Base-by-base conservation (phyloP, 345 rosid species). In the Syzygium grande region DNA sequence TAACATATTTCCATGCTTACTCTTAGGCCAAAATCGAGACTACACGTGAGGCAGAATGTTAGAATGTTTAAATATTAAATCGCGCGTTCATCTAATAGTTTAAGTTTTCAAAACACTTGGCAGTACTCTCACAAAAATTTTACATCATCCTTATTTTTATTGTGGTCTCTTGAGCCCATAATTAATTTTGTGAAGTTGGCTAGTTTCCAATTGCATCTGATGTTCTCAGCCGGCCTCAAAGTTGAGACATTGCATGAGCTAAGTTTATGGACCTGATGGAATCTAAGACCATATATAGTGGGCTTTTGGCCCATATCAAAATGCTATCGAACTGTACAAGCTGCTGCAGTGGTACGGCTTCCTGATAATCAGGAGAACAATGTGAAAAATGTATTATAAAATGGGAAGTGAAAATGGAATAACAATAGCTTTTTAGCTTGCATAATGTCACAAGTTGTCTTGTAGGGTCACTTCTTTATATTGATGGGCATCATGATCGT, bases 1-100 rank as follows among this genome's bases (percentile, higher is more conserved):
- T 59, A 11, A 59, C 27, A 59, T 11, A 59, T 27, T 1, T 59
- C 7, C 29, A 25, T 0, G 30, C 0, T 5, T 4, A 5, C 65
- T 0, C 30, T 59, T 59, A 25, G 15, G 30, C 27, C 30, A 59
- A 59, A 59, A 7, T 16, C 65, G 27, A 27, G 27, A 16, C 27
- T 59, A 59, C 11, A 7, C 30, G 16, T 58, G 16, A 5, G 16
- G 29, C 7, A 3, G 1, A 59, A 11, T 27, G 29, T 27, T 59
- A 59, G 65, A 59, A 59, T 59, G 0, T 25, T 59, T 59, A 59
- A 59, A 27, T 59, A 7, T 59, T 59, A 4, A 58, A 58, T 3
- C 0, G 4, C 11, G 14, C 0, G 25, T 23, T 25, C 3, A 58
- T 25, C 14, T 10, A 58, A 25, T 0, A 25, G 3, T 25, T 58